These are phyloP conservation scores for Pestalotiopsis sp. DNA, from an alignment of 2,329 filamentous ascomycete genomes.

Conservation along the genomic window DNA sequence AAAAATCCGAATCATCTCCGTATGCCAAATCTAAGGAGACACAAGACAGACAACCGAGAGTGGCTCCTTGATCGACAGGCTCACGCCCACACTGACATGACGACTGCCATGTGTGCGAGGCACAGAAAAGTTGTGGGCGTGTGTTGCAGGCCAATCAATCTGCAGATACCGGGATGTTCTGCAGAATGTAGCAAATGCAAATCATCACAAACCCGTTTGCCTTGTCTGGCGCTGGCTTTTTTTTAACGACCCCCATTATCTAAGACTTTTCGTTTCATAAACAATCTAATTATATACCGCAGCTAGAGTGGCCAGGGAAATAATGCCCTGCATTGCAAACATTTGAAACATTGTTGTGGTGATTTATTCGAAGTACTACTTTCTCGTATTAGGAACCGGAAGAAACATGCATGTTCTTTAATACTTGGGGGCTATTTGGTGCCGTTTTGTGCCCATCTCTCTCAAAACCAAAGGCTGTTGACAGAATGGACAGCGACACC, in stretches of 20 bases:
- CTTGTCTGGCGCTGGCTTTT: background rate
- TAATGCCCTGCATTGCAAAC: background rate
- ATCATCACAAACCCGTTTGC: background rate
- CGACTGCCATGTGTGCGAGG: background rate
- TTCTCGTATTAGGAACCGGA: background rate
- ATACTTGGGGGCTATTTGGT: background rate
- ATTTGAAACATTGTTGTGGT: background rate
- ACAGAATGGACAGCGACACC: background rate
- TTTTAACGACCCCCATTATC: background rate
- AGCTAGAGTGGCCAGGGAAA: background rate
- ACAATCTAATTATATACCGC: background rate
- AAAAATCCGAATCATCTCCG: background rate
- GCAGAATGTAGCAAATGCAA: background rate
- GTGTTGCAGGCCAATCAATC: background rate
- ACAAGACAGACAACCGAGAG: background rate
- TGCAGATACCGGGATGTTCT: background rate
- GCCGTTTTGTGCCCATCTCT: background rate
- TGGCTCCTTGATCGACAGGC: conserved; percentile 1
- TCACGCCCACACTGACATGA: background rate
- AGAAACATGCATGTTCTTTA: background rate
- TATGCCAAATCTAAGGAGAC: background rate
- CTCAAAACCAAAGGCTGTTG: background rate
- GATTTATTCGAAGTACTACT: background rate
- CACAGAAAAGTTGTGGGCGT: background rate
- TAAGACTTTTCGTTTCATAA: background rate